Base-by-base conservation (phyloP, 345 rosid genomes). In the Brassica rapa region DNA sequence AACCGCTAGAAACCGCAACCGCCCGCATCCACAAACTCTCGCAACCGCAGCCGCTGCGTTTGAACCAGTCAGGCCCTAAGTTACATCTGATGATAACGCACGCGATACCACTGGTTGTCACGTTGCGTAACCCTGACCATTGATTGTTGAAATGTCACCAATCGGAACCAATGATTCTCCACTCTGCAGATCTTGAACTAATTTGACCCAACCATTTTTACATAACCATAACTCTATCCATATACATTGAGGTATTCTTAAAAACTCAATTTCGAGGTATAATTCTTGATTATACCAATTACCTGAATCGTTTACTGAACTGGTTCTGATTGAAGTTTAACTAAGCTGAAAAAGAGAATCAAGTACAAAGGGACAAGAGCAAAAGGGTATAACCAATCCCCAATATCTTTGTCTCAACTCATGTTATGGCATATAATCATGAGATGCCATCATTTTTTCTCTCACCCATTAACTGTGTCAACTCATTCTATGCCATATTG, bases 401-500 rank as follows among this genome's bases (percentile, higher is more conserved):
- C 21, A 63, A 16, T 59, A 59, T 60, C 8, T 15, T 23, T 27
- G 24, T 63, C 25, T 63, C 6, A 79, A 35, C 74, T 73, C 65
- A 62, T 68, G 78, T 71, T 21, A 65, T 71, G 62, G 49, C 67
- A 62, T 32, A 62, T 62, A 6, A 37, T 62, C 70, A 63, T 63
- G 32, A 39, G 61, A 76, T 68, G 33, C 67, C 69, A 61, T 73
- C 70, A 79, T 62, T 66, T 68, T 73, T 25, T 3, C 4, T 63
- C 9, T 78, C 23, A 66, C 77, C 73, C 73, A 66, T 72, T 46
- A 46, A 46, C 16, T 46, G 53, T 46, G 53, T 46, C 53, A 68
- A 73, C 70, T 73, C 65, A 62, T 68, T 73, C 65, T 19, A 64
- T 71, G 61, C 61, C 66, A 62, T n/a, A 62, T 62, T 29, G 66